phyloP scores from a whole-genome alignment of 352 stramenopile genomes.

The Globisporangium camurandrum region DNA sequence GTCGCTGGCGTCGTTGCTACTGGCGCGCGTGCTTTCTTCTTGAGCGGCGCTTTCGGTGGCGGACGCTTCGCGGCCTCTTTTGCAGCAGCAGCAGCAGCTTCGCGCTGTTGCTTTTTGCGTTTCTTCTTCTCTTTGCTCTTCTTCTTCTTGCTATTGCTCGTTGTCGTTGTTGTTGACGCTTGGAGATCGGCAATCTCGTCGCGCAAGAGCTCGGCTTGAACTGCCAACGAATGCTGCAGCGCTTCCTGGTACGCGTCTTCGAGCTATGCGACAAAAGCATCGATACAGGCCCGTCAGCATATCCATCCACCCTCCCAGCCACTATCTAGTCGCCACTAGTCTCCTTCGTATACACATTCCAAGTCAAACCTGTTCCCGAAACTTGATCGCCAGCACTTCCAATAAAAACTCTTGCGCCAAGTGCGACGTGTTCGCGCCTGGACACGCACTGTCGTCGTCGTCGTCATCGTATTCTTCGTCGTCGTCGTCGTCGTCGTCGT shows the following conservation, averaged over 20 bases:
- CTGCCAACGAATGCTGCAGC: constrained; percentile 63
- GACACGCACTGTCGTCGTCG: constrained; percentile 56
- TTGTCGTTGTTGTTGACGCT: constrained; percentile 11
- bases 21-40: constrained; percentile 6
- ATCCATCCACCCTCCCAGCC: no score
- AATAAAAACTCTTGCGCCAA: constrained; percentile 71
- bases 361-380: constrained; percentile 54
- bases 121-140: constrained; percentile 79
- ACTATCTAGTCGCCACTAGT: not conserved
- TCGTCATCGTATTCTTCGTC: constrained; percentile 40
- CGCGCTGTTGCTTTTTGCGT: constrained; percentile 55
- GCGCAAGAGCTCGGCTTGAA: constrained; percentile 63
- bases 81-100: constrained; percentile 9
- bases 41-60: constrained; percentile 3
- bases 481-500: constrained; percentile 20
- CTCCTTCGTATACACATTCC: not conserved
- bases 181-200: constrained; percentile 68
- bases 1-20: not conserved
- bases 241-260: constrained; percentile 73
- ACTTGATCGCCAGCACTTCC: constrained; percentile 74
- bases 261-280: constrained; percentile 23
- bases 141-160: constrained; percentile 41
- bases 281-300: constrained; percentile 8
- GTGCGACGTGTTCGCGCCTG: constrained; percentile 67
- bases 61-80: constrained; percentile 16